Base-by-base conservation (phyloP, 2,329 filamentous ascomycete genomes). In the Fonsecaea pedrosoi region DNA sequence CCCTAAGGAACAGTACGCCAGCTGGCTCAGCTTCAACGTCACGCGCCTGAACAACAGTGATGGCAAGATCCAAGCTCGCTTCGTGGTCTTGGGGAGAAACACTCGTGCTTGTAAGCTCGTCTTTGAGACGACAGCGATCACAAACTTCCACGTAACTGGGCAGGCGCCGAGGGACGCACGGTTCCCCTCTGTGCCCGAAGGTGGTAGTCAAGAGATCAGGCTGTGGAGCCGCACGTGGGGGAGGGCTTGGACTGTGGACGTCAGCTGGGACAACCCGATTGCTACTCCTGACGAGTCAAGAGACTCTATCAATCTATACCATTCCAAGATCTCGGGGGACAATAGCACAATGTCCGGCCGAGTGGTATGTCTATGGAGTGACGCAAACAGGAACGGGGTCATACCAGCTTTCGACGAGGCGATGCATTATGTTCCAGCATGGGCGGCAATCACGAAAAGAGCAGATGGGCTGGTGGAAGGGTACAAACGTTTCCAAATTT, bases 361-460 rank as follows among this genome's bases (percentile, higher is more conserved):
- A 38, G 87, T 94, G 1, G 84, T 89, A 15, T 98, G 95, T 78
- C 82, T 91, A 37, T 98, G 94, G 93, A 92, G 90, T 73, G 95
- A 99, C 80, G 89, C 87, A 54, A 97, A 97, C 74, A 80, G 82
- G 40, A 78, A 80, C 2, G 89, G 87, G 3, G 83, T 84, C 0
- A 93, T 98, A 56, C 94, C 94, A 0, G 94, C 94, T 0, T 85
- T 94, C 60, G 90, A 95, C 72, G 94, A 98, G 79, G 83, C 92
- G 57, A 82, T 86, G 72, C 85, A 89, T 76, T 97, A 89, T 78
- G 84, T 89, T 72, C 95, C 95, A 0, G 81, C 83, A 4, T 99
- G 95, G 95, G 87, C 88, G 6, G 89, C 89, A 9, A 82, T 93
- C 34, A 89, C 88, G 3, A 97, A 97, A 80, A 80, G 87, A 69